Evolutionary conservation across 2,329 filamentous ascomycete genomes (phyloP), one percentile per base, ranked within the genome.

Genomic region (Colletotrichum camelliae): DNA sequence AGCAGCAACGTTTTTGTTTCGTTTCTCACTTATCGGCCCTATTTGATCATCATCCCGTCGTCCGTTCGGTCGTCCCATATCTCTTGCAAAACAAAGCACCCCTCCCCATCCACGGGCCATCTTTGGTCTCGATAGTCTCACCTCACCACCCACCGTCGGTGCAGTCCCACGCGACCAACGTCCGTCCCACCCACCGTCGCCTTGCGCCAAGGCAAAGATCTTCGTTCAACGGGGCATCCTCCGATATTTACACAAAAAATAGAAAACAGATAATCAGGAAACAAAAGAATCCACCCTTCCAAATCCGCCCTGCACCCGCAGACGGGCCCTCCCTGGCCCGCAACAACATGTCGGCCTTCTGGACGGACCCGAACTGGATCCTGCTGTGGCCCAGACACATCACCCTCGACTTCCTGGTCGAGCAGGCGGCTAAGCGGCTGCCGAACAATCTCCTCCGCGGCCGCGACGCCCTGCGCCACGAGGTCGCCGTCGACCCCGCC

Each of bases 261-360:
- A 21, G 43, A 48, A 48, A 48, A 7, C n/a, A 7, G 43, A 29
- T 7, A 29, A 29, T 29, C 29, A 29, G 29, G 18, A 48, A 12
- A 48, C 18, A 48, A 48, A 33, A 12, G 10, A 13, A 52, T 52
- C 43, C 43, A 4, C 10, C 43, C 1, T 52, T 13, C 4, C 6
- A 12, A 1, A 61, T 78, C 18, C 71, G 77, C 13, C 65, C 21
- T 80, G 78, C 57, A 79, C 78, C 16, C 24, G 74, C 75, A 21
- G 78, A 81, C 55, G 76, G 68, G n/a, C 70, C 74, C 9, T 77
- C 74, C 9, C 52, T 81, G 3, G 79, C 79, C 2, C 75, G 70
- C 37, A 80, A 81, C 61, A 80, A 80, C 72, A 80, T 80, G 70
- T 75, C 74, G 13, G 80, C 79, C n/a, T 81, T 80, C 71, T 81